Evolutionary conservation across 768 basidiomycete species (phyloP).

Genomic region (Mycena galericulata): DNA sequence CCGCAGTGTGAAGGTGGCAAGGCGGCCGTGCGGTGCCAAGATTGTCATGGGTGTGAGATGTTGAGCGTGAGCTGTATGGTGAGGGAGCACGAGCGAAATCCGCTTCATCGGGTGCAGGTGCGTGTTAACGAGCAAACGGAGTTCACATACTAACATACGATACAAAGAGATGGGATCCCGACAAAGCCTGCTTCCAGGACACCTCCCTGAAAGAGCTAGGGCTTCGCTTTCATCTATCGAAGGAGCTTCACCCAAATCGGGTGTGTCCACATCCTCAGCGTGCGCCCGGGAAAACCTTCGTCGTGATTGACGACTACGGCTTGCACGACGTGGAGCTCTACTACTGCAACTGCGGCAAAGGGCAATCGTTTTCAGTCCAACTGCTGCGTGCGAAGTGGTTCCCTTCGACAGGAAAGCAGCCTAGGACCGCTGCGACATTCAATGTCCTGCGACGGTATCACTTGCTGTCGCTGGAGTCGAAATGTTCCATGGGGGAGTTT

Average conservation of each 20-base stretch:
- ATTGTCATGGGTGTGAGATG: conserved; percentile 23
- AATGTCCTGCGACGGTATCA: conserved; percentile 12
- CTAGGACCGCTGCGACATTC: conserved; percentile 8
- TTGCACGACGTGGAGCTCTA: conserved; percentile 12
- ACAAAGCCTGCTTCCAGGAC: not conserved
- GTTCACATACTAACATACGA: not conserved
- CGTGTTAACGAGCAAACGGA: not conserved
- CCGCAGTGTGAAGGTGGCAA: not conserved
- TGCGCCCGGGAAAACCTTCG: not conserved
- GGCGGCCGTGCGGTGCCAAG: conserved; percentile 25
- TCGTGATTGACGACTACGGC: conserved; percentile 3
- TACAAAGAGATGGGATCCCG: conserved; percentile 1
- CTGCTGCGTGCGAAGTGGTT: conserved; percentile 10
- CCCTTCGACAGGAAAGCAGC: conserved; percentile 5
- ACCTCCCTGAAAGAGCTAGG: not conserved
- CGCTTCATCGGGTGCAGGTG: conserved; percentile 35
- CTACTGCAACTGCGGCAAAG: conserved; percentile 14
- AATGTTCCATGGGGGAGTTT: conserved; percentile 14
- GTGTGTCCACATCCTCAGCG: not conserved
- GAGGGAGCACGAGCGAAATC: conserved; percentile 16
- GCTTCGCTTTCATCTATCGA: not conserved
- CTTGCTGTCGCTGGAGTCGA: conserved; percentile 9
- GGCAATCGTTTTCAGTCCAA: not conserved
- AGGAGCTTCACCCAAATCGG: not conserved
- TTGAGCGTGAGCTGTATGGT: conserved; percentile 27